Conservation (phyloP, 116 monocot genomes). For the Iris pallida region DNA sequence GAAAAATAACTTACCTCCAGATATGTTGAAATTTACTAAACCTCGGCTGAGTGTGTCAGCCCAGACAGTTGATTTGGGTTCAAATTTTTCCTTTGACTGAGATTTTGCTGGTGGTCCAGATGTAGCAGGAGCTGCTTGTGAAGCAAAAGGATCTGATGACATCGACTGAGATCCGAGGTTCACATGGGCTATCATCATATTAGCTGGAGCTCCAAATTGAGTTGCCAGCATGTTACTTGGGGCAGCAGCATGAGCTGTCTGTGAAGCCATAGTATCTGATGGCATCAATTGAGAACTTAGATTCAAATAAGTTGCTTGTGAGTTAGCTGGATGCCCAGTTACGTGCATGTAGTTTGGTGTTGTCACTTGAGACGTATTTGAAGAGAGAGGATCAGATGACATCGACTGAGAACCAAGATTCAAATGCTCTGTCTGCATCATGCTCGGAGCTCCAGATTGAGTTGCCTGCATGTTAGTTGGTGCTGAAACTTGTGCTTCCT, state of each 20-base stretch:
- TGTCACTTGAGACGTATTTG: too few species aligned
- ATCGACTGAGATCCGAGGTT: constrained; percentile 4
- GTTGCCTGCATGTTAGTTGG: constrained; percentile 2
- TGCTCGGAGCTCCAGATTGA: not conserved
- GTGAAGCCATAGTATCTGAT: constrained; percentile 12
- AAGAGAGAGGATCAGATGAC: too few species aligned
- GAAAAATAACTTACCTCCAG: constrained; percentile 38
- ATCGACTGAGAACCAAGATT: too few species aligned
- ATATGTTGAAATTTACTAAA: constrained; percentile 44
- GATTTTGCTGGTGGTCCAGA: constrained; percentile 8
- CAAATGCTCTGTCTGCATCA: too few species aligned
- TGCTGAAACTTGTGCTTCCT: constrained; percentile 4
- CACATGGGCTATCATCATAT: constrained; percentile 14
- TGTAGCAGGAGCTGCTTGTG: constrained; percentile 14
- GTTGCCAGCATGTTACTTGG: constrained; percentile 7
- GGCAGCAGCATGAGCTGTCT: constrained; percentile 4
- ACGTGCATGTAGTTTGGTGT: too few species aligned
- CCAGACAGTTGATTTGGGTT: constrained; percentile 49
- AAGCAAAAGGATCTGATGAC: constrained; percentile 4
- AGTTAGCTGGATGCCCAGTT: constrained; percentile 6
- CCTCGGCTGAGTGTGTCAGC: constrained; percentile 47
- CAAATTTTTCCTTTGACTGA: constrained; percentile 29
- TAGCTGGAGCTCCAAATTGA: constrained; percentile 9
- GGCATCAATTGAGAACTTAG: constrained; percentile 2
- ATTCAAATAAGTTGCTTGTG: constrained; percentile 12